phyloP scores from a whole-genome alignment of 768 basidiomycete genomes.

The Daedaleopsis nitida region DNA sequence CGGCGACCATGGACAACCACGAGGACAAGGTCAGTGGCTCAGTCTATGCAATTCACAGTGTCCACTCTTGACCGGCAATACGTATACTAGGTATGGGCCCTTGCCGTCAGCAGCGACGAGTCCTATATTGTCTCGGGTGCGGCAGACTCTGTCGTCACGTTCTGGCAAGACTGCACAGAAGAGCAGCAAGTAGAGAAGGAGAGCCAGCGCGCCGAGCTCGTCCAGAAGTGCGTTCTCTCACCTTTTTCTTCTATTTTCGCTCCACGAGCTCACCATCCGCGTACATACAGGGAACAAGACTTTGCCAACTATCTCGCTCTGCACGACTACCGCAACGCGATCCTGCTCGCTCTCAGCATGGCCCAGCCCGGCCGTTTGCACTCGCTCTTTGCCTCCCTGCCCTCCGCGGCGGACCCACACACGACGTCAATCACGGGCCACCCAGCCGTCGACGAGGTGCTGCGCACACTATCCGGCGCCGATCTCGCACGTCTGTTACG shows the following conservation, averaged over 20 bases:
- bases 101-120: slow-evolving; percentile 82
- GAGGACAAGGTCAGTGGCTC: slow-evolving; percentile 78
- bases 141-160: slow-evolving; percentile 93
- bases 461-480: slow-evolving; percentile 65
- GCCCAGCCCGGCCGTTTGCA: slow-evolving; percentile 89
- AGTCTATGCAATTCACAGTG: slow-evolving; percentile 2
- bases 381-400: slow-evolving; percentile 72
- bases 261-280: background rate
- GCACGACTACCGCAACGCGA: slow-evolving; percentile 88
- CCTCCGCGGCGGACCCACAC: slow-evolving; percentile 22
- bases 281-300: slow-evolving; percentile 83
- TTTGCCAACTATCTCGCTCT: slow-evolving; percentile 87
- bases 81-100: slow-evolving; percentile 86
- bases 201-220: slow-evolving; percentile 66
- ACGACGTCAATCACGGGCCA: slow-evolving; percentile 61
- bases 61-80: background rate
- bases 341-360: slow-evolving; percentile 90
- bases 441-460: slow-evolving; percentile 75
- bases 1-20: slow-evolving; percentile 91
- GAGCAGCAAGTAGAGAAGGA: slow-evolving; percentile 78
- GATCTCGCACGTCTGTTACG: slow-evolving; percentile 83
- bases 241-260: background rate
- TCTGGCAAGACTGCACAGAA: slow-evolving; percentile 96
- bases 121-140: slow-evolving; percentile 88
- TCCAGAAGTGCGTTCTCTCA: slow-evolving; percentile 67